A percentile compares a stretch with the other conserved stretches of the same genome.
phyloP scores from a whole-genome alignment of 83 land plant species.

The Diphasiastrum complanatum region DNA sequence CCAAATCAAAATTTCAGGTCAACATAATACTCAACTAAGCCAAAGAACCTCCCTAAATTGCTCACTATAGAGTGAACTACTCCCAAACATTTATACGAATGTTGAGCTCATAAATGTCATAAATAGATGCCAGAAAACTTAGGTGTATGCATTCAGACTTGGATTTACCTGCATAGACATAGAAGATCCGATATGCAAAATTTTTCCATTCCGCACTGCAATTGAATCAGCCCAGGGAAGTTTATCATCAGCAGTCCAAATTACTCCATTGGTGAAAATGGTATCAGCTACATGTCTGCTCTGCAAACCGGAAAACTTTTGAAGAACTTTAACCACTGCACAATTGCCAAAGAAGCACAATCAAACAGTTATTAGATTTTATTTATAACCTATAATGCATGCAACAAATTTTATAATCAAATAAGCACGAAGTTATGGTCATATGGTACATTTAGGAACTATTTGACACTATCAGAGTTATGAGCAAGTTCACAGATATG shows the following conservation, averaged over 20 bases:
- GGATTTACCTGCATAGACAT: slow-evolving; percentile 45
- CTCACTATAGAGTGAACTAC: background rate
- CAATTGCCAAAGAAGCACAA: no score
- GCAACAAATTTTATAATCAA: no score
- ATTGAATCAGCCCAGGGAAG: slow-evolving; percentile 67
- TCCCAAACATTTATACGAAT: background rate
- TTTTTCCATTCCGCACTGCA: slow-evolving; percentile 54
- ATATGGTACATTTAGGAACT: no score
- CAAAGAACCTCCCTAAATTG: background rate
- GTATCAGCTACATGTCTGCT: slow-evolving; percentile 31
- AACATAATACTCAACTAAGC: background rate
- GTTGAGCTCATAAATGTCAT: background rate
- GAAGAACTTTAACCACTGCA: no score
- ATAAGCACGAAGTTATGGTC: no score
- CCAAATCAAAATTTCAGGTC: background rate
- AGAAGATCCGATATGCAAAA: slow-evolving; percentile 50
- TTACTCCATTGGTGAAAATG: slow-evolving; percentile 52
- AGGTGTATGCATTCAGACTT: background rate
- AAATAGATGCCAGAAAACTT: background rate
- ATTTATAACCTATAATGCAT: no score
- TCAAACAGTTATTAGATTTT: no score
- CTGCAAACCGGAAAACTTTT: no score
- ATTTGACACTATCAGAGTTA: no score
- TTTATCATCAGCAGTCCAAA: slow-evolving; percentile 58
- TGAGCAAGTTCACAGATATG: no score